Conservation (phyloP, 495 filamentous ascomycete species). For the Hyaloscypha hepaticicola region DNA sequence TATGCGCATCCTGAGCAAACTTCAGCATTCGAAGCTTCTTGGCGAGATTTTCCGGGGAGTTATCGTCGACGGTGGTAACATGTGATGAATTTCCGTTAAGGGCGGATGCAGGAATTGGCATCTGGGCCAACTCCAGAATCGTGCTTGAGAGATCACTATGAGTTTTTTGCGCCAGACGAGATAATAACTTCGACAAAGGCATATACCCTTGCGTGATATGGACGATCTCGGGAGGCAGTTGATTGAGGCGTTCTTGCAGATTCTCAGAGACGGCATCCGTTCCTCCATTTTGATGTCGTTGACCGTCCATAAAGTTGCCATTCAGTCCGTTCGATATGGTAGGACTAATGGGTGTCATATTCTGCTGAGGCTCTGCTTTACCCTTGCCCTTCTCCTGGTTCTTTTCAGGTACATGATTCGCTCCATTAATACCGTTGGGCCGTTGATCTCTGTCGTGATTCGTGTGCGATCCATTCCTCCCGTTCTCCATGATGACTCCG, state of each 20-base stretch:
- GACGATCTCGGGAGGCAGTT: conserved; percentile 69
- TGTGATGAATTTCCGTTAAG: conserved; percentile 49
- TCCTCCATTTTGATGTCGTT: conserved; percentile 10
- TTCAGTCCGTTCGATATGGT: conserved; percentile 28
- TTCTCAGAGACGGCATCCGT: conserved; percentile 6
- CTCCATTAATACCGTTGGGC: conserved; percentile 40
- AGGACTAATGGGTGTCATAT: conserved; percentile 28
- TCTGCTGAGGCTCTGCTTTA: conserved; percentile 28
- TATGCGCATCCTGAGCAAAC: conserved; percentile 58
- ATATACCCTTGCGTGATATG: conserved; percentile 78
- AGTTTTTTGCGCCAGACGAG: conserved; percentile 76
- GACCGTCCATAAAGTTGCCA: conserved; percentile 4
- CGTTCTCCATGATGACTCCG: conserved; percentile 53
- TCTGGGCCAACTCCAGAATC: conserved; percentile 67
- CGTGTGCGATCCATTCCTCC: conserved; percentile 45
- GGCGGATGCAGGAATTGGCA: conserved; percentile 49
- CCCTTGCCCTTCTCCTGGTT: conserved; percentile 27
- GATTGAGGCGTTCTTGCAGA: conserved; percentile 38
- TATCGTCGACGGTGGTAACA: conserved; percentile 46
- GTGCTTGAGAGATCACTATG: conserved; percentile 71
- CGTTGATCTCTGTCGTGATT: conserved; percentile 48
- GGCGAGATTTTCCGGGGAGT: conserved; percentile 62
- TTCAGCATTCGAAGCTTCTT: conserved; percentile 80
- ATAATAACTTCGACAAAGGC: conserved; percentile 65
- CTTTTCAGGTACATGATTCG: conserved; percentile 18